A percentile compares a stretch with the other conserved stretches of the same genome.
Conservation (phyloP, 2,329 filamentous ascomycete genomes). For the Scytalidium sp. region DNA sequence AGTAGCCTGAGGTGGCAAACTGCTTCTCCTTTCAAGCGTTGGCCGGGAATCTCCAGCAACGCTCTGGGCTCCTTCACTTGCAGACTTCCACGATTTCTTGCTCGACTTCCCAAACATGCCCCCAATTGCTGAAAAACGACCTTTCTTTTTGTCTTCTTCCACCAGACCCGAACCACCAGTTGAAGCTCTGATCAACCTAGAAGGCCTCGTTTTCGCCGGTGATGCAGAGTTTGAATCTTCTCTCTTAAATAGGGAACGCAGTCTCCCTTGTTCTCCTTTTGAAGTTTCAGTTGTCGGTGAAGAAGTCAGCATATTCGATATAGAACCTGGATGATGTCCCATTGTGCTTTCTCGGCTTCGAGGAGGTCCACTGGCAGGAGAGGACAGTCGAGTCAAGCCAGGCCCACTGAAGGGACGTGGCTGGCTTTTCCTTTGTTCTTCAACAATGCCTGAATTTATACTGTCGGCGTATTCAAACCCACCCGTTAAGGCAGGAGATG, state of each 20-base stretch:
- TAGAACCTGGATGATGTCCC: constrained; percentile 24
- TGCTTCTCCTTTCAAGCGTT: neutral
- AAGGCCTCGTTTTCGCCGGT: constrained; percentile 24
- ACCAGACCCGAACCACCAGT: constrained; percentile 14
- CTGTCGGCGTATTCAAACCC: constrained; percentile 42
- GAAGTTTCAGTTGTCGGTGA: constrained; percentile 24
- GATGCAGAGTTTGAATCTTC: constrained; percentile 13
- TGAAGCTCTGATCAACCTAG: constrained; percentile 19
- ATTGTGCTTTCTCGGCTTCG: constrained; percentile 29
- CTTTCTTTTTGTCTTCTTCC: constrained; percentile 35
- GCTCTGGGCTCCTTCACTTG: neutral
- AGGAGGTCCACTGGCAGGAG: constrained; percentile 17
- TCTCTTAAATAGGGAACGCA: constrained; percentile 34
- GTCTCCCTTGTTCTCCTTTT: constrained; percentile 21
- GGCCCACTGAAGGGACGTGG: constrained; percentile 35
- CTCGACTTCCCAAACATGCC: constrained; percentile 20
- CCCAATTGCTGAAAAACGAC: constrained; percentile 37
- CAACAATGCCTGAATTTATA: constrained; percentile 35
- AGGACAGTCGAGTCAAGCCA: constrained; percentile 17
- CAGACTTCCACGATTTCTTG: constrained; percentile 1
- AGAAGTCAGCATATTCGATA: constrained; percentile 20
- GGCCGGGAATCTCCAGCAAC: neutral
- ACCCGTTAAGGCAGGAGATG: constrained; percentile 8
- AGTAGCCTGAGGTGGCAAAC: neutral
- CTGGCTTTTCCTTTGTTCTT: constrained; percentile 35